Evolutionary conservation across 2,329 filamentous ascomycete species (phyloP), one percentile per base, ranked within the genome.

Genomic region (Exophiala aquamarina): DNA sequence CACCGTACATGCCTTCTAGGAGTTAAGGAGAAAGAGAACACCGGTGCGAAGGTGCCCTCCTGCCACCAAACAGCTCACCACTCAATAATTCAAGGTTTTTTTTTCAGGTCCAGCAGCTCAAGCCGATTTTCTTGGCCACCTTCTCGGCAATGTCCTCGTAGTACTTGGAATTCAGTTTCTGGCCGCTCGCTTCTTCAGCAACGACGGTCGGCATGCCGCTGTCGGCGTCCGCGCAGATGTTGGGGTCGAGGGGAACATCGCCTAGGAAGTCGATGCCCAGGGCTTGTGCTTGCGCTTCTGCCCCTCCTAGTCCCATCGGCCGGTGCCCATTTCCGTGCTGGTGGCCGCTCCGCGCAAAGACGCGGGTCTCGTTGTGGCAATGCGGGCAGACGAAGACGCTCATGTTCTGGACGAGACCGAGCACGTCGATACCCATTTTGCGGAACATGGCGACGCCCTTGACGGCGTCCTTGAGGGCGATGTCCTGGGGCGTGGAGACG

Each of bases 331-430:
- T 23, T n/a, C 38, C 32, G 19, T 58, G 49, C 11, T 11, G n/a
- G n/a, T n/a, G 6, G 11, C 23, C 23, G 11, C 6, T 6, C 23
- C 11, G 23, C 2, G 87, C 86, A 63, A 94, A 93, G 17, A 95
- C 83, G 52, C 81, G 82, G 3, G 85, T 88, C 57, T 84, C 76
- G n/a, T 81, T 76, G 4, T 81, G 76, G 61, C 91, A 96, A 57
- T 84, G 79, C 1, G 88, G 88, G 59, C 90, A 95, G 3, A 77
- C 80, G 64, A 94, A 95, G 29, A 89, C 76, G 6, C 84, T 85
- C 90, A 95, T 95, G 63, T 95, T 95, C 64, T 93, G 86, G 14
- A 98, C 85, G 69, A 97, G 82, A 2, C 93, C 93, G 2, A 97
- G 73, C 43, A 78, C 76, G 3, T 87, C 84, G 4, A 94, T 82